These are phyloP conservation scores for Penicillium tannophilum DNA, from an alignment of 495 filamentous ascomycete species.

Conservation along the genomic window DNA sequence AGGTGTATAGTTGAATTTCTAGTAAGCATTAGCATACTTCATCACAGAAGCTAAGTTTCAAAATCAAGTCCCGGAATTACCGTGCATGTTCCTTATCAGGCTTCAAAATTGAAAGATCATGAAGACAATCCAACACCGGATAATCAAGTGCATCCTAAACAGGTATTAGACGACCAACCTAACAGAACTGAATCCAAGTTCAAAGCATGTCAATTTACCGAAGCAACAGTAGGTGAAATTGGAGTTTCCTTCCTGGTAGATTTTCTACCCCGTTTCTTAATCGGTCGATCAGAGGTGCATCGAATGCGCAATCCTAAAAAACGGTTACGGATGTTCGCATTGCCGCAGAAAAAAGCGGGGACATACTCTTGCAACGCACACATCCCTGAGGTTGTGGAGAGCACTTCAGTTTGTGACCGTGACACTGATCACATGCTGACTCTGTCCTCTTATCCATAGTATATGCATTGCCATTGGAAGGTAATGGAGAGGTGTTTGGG, in stretches of 20 bases:
- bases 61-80: not conserved
- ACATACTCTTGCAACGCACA: slow-evolving; percentile 12
- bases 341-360: slow-evolving; percentile 1
- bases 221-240: not conserved
- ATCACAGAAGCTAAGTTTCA: not conserved
- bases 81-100: slow-evolving; percentile 8
- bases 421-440: slow-evolving; percentile 12
- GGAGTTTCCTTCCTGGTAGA: slow-evolving; percentile 2
- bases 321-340: not conserved
- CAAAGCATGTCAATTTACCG: not conserved
- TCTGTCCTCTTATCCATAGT: slow-evolving; percentile 9
- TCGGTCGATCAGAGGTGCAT: slow-evolving; percentile 12
- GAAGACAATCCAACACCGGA: slow-evolving; percentile 11
- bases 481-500: not conserved
- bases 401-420: slow-evolving; percentile 12
- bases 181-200: not conserved
- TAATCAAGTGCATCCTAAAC: slow-evolving; percentile 9
- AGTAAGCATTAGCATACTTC: not conserved
- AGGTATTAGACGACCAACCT: not conserved
- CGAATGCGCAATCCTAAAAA: slow-evolving; percentile 9
- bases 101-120: slow-evolving; percentile 9
- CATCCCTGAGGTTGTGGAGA: slow-evolving; percentile 12
- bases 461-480: not conserved
- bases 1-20: slow-evolving; percentile 7
- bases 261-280: slow-evolving; percentile 13